Evolutionary conservation across 1,284 basidiomycete genomes (phyloP).

Genomic region (Ceratorhiza oryzae-sativae): DNA sequence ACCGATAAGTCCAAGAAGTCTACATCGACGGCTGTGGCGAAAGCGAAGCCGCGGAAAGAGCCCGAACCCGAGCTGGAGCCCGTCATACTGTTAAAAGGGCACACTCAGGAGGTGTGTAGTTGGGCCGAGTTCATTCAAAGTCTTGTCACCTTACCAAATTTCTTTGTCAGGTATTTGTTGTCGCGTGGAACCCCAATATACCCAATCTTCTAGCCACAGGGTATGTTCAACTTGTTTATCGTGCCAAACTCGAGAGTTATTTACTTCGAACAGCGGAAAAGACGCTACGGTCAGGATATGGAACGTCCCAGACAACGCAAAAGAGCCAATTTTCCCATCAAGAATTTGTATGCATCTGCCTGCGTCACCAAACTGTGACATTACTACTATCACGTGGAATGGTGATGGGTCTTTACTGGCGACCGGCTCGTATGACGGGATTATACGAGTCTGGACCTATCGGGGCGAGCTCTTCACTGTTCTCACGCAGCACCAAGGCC

Average conservation of each 20-base stretch:
- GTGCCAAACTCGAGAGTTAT: neutral
- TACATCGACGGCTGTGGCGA: neutral
- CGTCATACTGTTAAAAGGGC: conserved; percentile 41
- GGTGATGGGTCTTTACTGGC: conserved; percentile 72
- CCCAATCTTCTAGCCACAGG: conserved; percentile 73
- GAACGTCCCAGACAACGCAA: conserved; percentile 62
- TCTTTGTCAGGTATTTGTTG: conserved; percentile 71
- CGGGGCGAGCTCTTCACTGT: conserved; percentile 58
- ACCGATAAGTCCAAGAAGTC: conserved; percentile 16
- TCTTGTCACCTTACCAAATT: neutral
- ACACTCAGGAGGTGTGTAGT: conserved; percentile 38
- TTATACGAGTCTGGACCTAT: conserved; percentile 67
- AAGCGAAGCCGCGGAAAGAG: conserved; percentile 10
- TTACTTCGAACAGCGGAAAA: conserved; percentile 60
- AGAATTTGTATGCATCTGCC: conserved; percentile 60
- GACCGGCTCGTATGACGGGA: conserved; percentile 74
- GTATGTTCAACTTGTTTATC: conserved; percentile 52
- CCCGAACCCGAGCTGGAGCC: conserved; percentile 16
- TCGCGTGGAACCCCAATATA: conserved; percentile 77
- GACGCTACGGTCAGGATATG: conserved; percentile 79
- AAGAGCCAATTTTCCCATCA: conserved; percentile 51
- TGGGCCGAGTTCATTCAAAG: neutral
- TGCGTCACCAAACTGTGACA: conserved; percentile 59
- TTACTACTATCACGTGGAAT: conserved; percentile 79
- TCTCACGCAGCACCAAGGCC: conserved; percentile 60